Base-by-base conservation (phyloP, 1,284 basidiomycete genomes). In the Athelia psychrophila region DNA sequence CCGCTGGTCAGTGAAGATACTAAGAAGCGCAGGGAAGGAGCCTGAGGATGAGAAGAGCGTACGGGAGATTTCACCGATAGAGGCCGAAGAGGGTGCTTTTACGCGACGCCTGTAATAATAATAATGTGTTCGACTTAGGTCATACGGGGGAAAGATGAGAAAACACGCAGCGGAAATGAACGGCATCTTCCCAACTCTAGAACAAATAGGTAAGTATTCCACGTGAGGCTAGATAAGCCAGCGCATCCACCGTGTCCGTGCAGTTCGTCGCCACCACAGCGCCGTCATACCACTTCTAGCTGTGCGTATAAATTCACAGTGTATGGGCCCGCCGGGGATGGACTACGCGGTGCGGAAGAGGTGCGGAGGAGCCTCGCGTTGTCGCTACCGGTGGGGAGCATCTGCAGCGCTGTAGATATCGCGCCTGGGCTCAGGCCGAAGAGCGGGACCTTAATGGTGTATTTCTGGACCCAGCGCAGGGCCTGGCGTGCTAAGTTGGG, bases 401-500 rank as follows among this genome's bases (percentile, higher is more conserved):
- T 79, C 16, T 83, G 81, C 0, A 80, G 54, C 22, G 76, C 60
- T 2, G 72, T 74, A 13, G 78, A 81, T 24, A 80, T 75, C 0
- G 79, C 73, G 1, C 84, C 83, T 0, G 82, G 77, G 35, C 76
- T 79, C 64, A 84, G 76, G 6, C 82, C 81, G 75, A 75, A 81
- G 80, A 83, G 75, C 2, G 78, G 81, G 3, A 84, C 81, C 59
- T 76, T 76, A 13, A 65, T 55, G 42, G 89, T 84, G 59, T 88
- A 84, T 59, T 81, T 74, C 55, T 86, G 79, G 0, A 88, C 68
- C 86, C 86, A 90, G 52, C 80, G 63, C 15, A 91, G 63, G 0
- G 83, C 83, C 33, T 73, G 61, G 9, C 77, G 75, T 60, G 82
- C 80, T 83, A 42, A 4, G 50, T 48, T 3, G 24, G 44, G 6